Conservation (phyloP, 495 filamentous ascomycete genomes). For the Daldinia bambusicola region DNA sequence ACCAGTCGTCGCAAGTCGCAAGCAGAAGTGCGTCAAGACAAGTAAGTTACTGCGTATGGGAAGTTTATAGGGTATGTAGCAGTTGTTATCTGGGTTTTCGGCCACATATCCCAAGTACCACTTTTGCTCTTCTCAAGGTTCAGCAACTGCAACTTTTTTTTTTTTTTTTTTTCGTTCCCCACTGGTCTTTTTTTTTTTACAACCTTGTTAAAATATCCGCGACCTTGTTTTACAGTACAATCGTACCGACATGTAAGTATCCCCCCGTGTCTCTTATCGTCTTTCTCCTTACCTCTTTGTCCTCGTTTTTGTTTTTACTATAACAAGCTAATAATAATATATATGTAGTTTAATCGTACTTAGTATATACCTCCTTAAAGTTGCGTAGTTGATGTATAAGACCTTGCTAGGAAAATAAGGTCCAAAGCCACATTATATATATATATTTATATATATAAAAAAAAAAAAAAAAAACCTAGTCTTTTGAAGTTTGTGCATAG, state of each 20-base stretch:
- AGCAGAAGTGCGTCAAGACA: slow-evolving; percentile 25
- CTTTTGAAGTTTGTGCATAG: background rate
- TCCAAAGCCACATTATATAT: slow-evolving; percentile 12
- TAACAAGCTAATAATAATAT: background rate
- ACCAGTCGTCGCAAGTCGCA: slow-evolving; percentile 29
- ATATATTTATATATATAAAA: too few species aligned
- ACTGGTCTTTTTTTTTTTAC: slow-evolving; percentile 22
- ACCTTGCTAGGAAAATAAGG: background rate
- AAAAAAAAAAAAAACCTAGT: slow-evolving; percentile 6
- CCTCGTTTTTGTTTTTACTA: background rate
- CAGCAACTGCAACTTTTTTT: slow-evolving; percentile 16
- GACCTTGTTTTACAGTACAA: slow-evolving; percentile 26
- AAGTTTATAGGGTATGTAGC: background rate
- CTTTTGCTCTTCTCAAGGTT: slow-evolving; percentile 24
- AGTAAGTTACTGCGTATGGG: slow-evolving; percentile 16
- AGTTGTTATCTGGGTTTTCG: slow-evolving; percentile 29
- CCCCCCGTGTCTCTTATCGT: background rate
- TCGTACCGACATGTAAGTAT: slow-evolving; percentile 6
- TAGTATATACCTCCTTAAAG: background rate
- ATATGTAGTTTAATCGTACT: background rate
- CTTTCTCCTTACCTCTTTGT: background rate
- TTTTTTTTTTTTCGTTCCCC: slow-evolving; percentile 3
- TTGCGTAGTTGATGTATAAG: background rate
- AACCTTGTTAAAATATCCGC: slow-evolving; percentile 32
- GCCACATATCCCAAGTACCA: slow-evolving; percentile 34